phyloP scores from a whole-genome alignment of 192 early-diverging fungal genomes.

The Rhizophagus sp. region DNA sequence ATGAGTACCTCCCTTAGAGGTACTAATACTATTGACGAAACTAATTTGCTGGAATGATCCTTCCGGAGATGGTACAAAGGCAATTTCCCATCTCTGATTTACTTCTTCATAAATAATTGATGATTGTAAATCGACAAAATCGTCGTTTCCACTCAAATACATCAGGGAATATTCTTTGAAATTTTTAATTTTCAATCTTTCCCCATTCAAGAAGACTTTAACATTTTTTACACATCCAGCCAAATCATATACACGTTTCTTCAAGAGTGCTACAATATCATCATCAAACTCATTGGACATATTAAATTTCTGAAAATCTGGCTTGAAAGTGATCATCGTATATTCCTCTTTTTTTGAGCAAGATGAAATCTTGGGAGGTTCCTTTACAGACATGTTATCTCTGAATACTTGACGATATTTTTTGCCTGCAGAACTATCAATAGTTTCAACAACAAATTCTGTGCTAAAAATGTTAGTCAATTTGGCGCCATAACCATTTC shows the following conservation, averaged over 20 bases:
- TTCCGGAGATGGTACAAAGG: conserved; percentile 76
- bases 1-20: conserved; percentile 92
- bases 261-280: conserved; percentile 81
- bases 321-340: conserved; percentile 92
- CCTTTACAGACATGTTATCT: conserved; percentile 86
- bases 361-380: conserved; percentile 70
- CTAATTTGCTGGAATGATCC: conserved; percentile 88
- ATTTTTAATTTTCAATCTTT: conserved; percentile 75
- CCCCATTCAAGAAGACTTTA: conserved; percentile 87
- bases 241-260: conserved; percentile 92
- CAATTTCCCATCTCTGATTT: conserved; percentile 91
- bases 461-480: conserved; percentile 96
- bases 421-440: conserved; percentile 61
- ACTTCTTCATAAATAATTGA: conserved; percentile 77
- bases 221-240: conserved; percentile 83
- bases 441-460: conserved; percentile 93
- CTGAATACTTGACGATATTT: conserved; percentile 85
- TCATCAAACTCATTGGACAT: conserved; percentile 57
- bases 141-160: conserved; percentile 50
- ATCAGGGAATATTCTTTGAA: conserved; percentile 92
- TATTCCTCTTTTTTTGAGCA: conserved; percentile 75
- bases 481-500: conserved; percentile 95
- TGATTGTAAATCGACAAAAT: conserved; percentile 21
- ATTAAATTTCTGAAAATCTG: conserved; percentile 89
- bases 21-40: conserved; percentile 98